These are phyloP conservation scores for Hapsidospora chrysogenum DNA, from an alignment of 495 filamentous ascomycete genomes.

Conservation along the genomic window DNA sequence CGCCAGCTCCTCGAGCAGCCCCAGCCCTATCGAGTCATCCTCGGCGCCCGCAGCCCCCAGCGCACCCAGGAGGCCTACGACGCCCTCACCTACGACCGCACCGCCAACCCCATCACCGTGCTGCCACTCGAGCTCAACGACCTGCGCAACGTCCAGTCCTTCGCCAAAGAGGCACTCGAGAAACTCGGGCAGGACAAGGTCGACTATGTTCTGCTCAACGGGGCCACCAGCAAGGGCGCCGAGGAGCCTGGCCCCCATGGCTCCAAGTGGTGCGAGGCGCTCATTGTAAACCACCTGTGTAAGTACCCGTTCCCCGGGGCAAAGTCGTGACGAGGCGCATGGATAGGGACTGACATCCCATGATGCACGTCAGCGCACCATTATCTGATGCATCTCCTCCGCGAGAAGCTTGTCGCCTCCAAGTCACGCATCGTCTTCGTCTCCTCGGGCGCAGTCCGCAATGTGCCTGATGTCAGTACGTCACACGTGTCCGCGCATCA, in stretches of 20 bases:
- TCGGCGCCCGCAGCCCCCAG: conserved; percentile 22
- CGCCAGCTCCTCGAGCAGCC: conserved; percentile 21
- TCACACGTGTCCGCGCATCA: background rate
- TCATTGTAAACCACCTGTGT: conserved; percentile 28
- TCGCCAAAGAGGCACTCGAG: conserved; percentile 16
- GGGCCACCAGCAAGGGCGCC: conserved; percentile 11
- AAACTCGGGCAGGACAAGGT: conserved; percentile 18
- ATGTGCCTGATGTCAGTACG: conserved; percentile 16
- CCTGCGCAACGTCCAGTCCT: conserved; percentile 16
- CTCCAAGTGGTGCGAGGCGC: conserved; percentile 20
- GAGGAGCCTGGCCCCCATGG: conserved; percentile 12
- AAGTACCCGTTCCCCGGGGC: conserved; percentile 3
- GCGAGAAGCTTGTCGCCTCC: conserved; percentile 18
- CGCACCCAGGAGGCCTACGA: conserved; percentile 18
- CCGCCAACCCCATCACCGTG: conserved; percentile 19
- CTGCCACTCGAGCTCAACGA: conserved; percentile 24
- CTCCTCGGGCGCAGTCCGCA: conserved; percentile 20
- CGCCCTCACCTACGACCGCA: conserved; percentile 13
- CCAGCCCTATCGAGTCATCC: conserved; percentile 23
- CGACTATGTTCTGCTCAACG: conserved; percentile 27
- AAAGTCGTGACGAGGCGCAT: background rate
- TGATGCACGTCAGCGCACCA: conserved; percentile 27
- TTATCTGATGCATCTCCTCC: conserved; percentile 22
- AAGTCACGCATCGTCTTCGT: conserved; percentile 22
- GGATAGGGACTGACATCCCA: too few relatives aligned